A percentile compares a stretch with the other conserved stretches of the same genome.
These are phyloP conservation scores for Pavlovales sp. DNA, from an alignment of 208 protist species.

Conservation along the genomic window DNA sequence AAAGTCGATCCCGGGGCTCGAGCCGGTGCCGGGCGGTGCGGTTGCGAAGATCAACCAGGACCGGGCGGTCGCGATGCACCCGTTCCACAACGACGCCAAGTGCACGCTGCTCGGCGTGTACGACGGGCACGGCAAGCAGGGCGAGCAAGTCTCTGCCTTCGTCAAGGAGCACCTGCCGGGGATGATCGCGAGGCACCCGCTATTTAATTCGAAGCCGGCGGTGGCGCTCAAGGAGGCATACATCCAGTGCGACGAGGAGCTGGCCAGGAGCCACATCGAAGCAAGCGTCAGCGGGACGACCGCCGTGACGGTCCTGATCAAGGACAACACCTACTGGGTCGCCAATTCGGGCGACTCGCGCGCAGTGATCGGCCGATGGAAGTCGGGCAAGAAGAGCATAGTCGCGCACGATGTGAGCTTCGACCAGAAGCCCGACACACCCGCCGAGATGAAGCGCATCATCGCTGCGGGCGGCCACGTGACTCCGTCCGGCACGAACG, in stretches of 20 bases:
- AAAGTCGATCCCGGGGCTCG: conserved; percentile 7
- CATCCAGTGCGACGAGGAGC: not conserved
- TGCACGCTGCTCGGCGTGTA: conserved; percentile 1
- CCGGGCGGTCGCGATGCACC: conserved; percentile 12
- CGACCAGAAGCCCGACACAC: conserved; percentile 40
- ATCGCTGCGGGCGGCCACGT: conserved; percentile 8
- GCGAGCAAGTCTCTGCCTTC: conserved; percentile 16
- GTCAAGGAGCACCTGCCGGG: conserved; percentile 5
- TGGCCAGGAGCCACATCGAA: not conserved
- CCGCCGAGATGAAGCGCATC: conserved; percentile 31
- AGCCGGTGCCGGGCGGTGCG: conserved; percentile 11
- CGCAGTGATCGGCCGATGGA: not conserved
- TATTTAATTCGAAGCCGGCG: not conserved
- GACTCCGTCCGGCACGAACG: conserved; percentile 25
- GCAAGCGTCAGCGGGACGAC: conserved; percentile 31
- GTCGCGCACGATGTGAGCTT: not conserved
- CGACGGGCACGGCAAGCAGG: conserved; percentile 17
- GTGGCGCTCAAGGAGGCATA: not conserved
- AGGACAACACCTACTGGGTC: conserved; percentile 8
- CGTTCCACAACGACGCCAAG: not conserved
- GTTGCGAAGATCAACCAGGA: conserved; percentile 38
- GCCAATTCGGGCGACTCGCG: conserved; percentile 37
- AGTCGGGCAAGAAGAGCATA: not conserved
- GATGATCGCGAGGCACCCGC: not conserved
- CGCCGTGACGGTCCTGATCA: not conserved